Percentiles rank a stretch among this genome's conserved stretches.
Conservation (phyloP, 2,329 filamentous ascomycete genomes). For the Dothideomycetes sp. region DNA sequence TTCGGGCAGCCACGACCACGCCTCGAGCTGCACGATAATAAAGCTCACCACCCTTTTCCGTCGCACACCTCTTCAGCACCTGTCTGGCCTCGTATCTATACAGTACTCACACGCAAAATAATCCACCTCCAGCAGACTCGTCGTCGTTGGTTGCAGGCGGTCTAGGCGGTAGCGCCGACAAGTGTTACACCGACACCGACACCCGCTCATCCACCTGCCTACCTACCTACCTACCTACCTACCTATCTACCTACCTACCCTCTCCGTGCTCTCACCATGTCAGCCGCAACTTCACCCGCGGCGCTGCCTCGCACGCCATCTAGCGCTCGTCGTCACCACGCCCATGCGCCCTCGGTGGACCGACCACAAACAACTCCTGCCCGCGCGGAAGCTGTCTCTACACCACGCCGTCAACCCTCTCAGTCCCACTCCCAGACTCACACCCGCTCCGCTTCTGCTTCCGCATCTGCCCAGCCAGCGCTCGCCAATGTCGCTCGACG, state of each 20-base stretch:
- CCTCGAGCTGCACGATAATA: too few species aligned
- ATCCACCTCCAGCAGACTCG: too few species aligned
- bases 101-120: too few species aligned
- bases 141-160: too few species aligned
- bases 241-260: not conserved
- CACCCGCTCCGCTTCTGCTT: slow-evolving; percentile 29
- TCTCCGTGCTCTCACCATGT: slow-evolving; percentile 19
- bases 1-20: too few species aligned
- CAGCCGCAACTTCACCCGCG: slow-evolving; percentile 38
- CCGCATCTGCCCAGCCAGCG: slow-evolving; percentile 26
- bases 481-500: slow-evolving; percentile 50
- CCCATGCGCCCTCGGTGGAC: slow-evolving; percentile 39
- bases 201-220: not conserved
- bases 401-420: slow-evolving; percentile 25
- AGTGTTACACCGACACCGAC: too few species aligned
- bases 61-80: too few species aligned
- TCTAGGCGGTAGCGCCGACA: slow-evolving; percentile 1
- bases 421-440: slow-evolving; percentile 26
- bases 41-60: too few species aligned
- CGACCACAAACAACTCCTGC: slow-evolving; percentile 37
- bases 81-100: too few species aligned
- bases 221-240: not conserved
- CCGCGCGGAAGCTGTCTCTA: slow-evolving; percentile 23
- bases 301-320: slow-evolving; percentile 43
- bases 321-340: slow-evolving; percentile 36